A percentile compares a stretch with the other conserved stretches of the same genome.
These are phyloP conservation scores for Solanum appendiculatum DNA, from an alignment of 257 asterid species.

Conservation along the genomic window DNA sequence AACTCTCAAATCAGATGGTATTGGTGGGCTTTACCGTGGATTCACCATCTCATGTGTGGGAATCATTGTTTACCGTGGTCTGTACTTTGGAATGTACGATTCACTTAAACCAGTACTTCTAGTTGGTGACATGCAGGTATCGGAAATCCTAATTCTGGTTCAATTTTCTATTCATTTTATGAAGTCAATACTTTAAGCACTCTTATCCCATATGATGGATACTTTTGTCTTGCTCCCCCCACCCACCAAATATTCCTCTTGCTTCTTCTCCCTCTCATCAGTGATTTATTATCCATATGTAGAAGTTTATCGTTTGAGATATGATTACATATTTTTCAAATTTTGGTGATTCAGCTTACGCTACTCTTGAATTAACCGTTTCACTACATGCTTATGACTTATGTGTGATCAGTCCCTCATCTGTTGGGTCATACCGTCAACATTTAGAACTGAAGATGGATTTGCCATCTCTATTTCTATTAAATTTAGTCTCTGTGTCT, in stretches of 20 bases:
- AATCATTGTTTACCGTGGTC: constrained; percentile 72
- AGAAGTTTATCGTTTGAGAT: neutral
- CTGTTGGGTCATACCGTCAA: neutral
- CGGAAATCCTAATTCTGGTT: neutral
- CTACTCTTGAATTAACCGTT: neutral
- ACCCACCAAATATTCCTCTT: neutral
- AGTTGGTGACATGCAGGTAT: constrained; percentile 42
- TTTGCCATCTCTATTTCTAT: neutral
- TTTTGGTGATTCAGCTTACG: neutral
- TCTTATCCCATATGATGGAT: neutral
- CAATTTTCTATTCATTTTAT: neutral
- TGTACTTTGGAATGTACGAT: constrained; percentile 78
- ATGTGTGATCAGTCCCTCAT: neutral
- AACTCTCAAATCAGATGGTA: constrained; percentile 54
- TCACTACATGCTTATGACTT: neutral
- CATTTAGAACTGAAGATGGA: neutral
- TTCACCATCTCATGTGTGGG: constrained; percentile 66
- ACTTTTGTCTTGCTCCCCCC: neutral
- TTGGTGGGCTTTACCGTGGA: constrained; percentile 73
- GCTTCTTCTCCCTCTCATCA: neutral
- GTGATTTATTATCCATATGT: neutral
- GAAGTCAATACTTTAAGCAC: neutral
- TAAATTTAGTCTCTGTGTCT: neutral
- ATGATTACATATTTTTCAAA: neutral
- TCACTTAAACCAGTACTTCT: constrained; percentile 65